Evolutionary conservation across 441 rosid genomes (phyloP), one percentile per base, ranked within the genome.

Genomic region (Pelargonium australe): DNA sequence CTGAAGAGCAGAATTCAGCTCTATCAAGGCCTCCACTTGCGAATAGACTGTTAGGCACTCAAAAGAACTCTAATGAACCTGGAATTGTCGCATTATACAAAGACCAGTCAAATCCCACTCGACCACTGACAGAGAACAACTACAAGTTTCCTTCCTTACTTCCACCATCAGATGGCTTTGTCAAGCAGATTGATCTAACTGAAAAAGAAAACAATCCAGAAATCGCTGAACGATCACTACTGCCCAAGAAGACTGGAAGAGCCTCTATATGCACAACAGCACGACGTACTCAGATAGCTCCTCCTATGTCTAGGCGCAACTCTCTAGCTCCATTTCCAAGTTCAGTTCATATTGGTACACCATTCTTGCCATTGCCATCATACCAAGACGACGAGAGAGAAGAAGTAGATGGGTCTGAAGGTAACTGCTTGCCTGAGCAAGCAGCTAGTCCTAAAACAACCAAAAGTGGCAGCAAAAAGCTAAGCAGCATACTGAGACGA

Each of bases 141-240:
- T 82, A 63, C 62, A 84, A 70, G 73, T 74, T 83, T 72, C 73
- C 83, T 44, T 53, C 77, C 60, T 68, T 79, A 20, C 74, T 83
- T 71, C 73, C 83, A 49, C 47, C 77, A 65, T 68, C 78, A 20
- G 85, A 85, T n/a, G 80, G 74, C 65, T 70, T 67, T 75, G 65
- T 68, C 75, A 86, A 79, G 79, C 43, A 53, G 66, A 72, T 60
- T 67, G 87, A 86, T 79, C 75, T 80, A 40, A 69, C 70, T 8
- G 99, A 91, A 80, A 91, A 95, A 73, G 99, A 95, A 78, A 95
- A 95, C 86, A 87, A 85, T 57, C 97, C 96, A 16, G 85, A 76
- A 12, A 74, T 81, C 80, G 80, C 82, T 66, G 95, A 83, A 67
- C 84, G 82, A 47, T 76, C 75, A 20, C 78, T 73, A 64, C n/a